Conservation (phyloP, 2,329 filamentous ascomycete species). For the Arachnomyces sp. region DNA sequence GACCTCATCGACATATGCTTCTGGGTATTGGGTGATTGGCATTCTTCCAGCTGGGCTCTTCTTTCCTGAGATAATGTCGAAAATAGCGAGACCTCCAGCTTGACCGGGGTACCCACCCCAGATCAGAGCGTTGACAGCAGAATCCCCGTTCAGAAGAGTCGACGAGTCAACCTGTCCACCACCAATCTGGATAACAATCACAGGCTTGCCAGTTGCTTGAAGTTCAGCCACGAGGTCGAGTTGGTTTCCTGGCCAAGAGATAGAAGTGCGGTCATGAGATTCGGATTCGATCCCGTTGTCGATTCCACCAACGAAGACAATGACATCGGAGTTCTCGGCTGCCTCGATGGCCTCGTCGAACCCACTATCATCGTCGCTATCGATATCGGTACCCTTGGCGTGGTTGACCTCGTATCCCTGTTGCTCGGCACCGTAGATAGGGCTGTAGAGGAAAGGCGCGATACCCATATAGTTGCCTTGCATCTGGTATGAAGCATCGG, state of each 20-base stretch:
- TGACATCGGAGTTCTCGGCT: slow-evolving; percentile 28
- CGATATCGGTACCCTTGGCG: slow-evolving; percentile 30
- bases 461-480: slow-evolving; percentile 52
- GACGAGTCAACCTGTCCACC: slow-evolving; percentile 38
- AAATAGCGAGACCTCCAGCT: slow-evolving; percentile 27
- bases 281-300: slow-evolving; percentile 37
- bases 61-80: slow-evolving; percentile 29
- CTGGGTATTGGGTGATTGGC: slow-evolving; percentile 26
- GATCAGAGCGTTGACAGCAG: slow-evolving; percentile 32
- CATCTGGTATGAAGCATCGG: slow-evolving; percentile 49
- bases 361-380: slow-evolving; percentile 20
- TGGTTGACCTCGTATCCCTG: slow-evolving; percentile 41
- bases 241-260: slow-evolving; percentile 37
- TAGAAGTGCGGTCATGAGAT: slow-evolving; percentile 30
- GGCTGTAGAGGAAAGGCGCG: slow-evolving; percentile 48
- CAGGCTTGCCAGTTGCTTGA: slow-evolving; percentile 28
- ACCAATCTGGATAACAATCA: slow-evolving; percentile 37
- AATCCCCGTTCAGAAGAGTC: slow-evolving; percentile 27
- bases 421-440: slow-evolving; percentile 44
- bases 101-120: slow-evolving; percentile 36
- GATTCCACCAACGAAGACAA: slow-evolving; percentile 36
- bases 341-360: slow-evolving; percentile 28
- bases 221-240: slow-evolving; percentile 33
- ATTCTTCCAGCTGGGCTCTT: slow-evolving; percentile 29
- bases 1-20: slow-evolving; percentile 33